Conservation (phyloP, 345 rosid species). For the Arabidopsis thaliana region TAIR10.1 NC_003070.9:29441001-29441500, state of each 20-base stretch:
- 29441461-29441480: background rate
- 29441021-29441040: background rate
- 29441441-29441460: background rate
- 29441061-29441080: constrained; percentile 5
- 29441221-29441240: background rate
- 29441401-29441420: background rate
- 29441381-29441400: background rate
- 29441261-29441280: background rate
- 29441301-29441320: constrained; percentile 2
- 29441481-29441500: background rate
- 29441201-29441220: background rate
- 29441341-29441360: constrained; percentile 31
- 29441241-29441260: constrained; percentile 7
- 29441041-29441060: background rate
- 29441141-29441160: constrained; percentile 30
- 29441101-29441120: constrained; percentile 30
- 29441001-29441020: constrained; percentile 15
- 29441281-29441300: constrained; percentile 13
- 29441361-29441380: background rate
- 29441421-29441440: background rate
- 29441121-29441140: constrained; percentile 36
- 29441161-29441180: constrained; percentile 2
- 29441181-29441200: background rate
- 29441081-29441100: constrained; percentile 20
- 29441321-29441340: constrained; percentile 4